Evolutionary conservation across 148 eudicot genomes (phyloP).

Genomic region (Persicaria maculosa): DNA sequence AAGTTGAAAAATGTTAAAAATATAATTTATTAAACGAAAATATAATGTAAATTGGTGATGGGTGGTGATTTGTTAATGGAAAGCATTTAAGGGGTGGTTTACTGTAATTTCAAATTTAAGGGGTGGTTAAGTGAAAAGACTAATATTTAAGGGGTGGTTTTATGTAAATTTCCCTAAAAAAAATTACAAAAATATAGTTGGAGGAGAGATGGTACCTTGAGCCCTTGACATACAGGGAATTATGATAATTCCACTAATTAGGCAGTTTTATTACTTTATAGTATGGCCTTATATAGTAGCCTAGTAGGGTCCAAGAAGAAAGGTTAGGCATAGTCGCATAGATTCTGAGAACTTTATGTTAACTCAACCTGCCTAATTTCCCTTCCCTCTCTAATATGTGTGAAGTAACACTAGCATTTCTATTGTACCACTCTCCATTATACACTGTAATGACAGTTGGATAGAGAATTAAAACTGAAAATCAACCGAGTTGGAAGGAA

Average conservation of each 20-base stretch:
- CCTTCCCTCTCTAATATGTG: not conserved
- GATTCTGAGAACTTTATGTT: constrained; percentile 2
- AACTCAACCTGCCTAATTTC: not conserved
- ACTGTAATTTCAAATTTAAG: no score
- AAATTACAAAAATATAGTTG: not conserved
- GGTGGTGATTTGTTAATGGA: no score
- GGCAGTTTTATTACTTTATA: not conserved
- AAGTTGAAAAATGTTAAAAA: no score
- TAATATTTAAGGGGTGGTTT: no score
- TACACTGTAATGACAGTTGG: not conserved
- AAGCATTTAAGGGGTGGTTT: no score
- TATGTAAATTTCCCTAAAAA: no score
- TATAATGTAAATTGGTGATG: no score
- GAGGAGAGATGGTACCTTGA: not conserved
- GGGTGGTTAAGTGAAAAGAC: no score
- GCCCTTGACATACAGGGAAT: not conserved
- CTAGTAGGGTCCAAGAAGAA: constrained; percentile 9
- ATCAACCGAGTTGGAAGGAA: not conserved
- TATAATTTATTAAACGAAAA: no score
- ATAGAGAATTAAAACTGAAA: not conserved
- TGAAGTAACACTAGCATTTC: constrained; percentile 6
- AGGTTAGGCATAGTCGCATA: not conserved
- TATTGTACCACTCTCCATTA: not conserved
- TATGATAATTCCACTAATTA: constrained; percentile 9
- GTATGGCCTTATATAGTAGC: constrained; percentile 4